phyloP scores from a whole-genome alignment of 2,329 filamentous ascomycete species.

The Neospermospora avenae region DNA sequence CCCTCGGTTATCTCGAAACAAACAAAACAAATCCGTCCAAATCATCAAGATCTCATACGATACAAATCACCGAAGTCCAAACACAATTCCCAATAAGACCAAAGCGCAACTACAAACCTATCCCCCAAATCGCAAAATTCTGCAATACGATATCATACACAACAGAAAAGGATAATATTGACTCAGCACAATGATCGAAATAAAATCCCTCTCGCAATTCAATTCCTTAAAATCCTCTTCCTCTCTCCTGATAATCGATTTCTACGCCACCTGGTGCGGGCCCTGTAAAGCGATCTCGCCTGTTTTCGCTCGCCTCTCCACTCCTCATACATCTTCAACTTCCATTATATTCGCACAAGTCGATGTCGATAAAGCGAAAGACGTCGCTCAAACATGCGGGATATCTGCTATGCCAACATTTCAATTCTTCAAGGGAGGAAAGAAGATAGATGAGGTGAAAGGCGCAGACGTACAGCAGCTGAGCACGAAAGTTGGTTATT shows the following conservation, averaged over 20 bases:
- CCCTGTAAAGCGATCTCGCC: constrained; percentile 91
- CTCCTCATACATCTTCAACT: constrained; percentile 66
- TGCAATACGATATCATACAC: not conserved
- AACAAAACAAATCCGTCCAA: no score
- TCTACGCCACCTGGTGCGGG: constrained; percentile 91
- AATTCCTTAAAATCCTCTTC: constrained; percentile 28
- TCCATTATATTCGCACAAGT: constrained; percentile 82
- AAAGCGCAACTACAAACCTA: not conserved
- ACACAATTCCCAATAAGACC: not conserved
- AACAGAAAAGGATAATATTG: no score
- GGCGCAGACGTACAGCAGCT: constrained; percentile 79
- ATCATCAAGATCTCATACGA: not conserved
- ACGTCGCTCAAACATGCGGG: constrained; percentile 70
- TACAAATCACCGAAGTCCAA: not conserved
- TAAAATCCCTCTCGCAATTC: constrained; percentile 32
- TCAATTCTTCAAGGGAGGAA: constrained; percentile 76
- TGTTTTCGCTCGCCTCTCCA: constrained; percentile 76
- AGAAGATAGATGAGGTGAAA: constrained; percentile 69
- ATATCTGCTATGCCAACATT: constrained; percentile 92
- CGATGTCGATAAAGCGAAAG: constrained; percentile 78
- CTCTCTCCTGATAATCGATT: constrained; percentile 31
- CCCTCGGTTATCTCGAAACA: no score
- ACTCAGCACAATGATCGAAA: constrained; percentile 27
- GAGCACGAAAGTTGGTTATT: constrained; percentile 40
- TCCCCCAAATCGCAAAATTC: not conserved